Base-by-base conservation (phyloP, 257 asterid species). In the Solanum clarkiae region DNA sequence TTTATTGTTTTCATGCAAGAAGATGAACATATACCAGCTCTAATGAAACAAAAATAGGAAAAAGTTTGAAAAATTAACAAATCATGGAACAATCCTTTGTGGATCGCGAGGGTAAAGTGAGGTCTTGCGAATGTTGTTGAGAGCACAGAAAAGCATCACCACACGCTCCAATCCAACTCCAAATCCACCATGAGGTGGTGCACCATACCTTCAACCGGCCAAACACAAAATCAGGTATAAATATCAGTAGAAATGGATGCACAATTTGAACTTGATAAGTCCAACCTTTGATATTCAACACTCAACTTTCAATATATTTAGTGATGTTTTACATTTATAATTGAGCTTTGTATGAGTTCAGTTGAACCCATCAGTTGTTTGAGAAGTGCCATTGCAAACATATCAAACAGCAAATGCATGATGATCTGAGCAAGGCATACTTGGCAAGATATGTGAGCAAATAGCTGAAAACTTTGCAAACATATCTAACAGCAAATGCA, bases 121-220 rank as follows among this genome's bases (percentile, higher is more conserved):
- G 0, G 98, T 89, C 84, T 95, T 95, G 29, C 98, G 93, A 72
- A 95, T 94, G 89, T 95, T 95, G 91, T 95, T 91, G 7, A 95
- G 93, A 3, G 95, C 98, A 9, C 97, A 94, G 90, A 93, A 95
- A 56, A 95, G 95, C 98, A 95, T 95, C 82, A 93, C 98, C 79
- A 94, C 97, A 0, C 98, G 93, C 92, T 95, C 98, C 90, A 93
- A 86, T 77, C 98, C 98, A n/a, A 90, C 98, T 85, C 98, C 98
- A 84, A 95, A 95, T 75, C 98, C 98, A 81, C 98, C 98, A 53
- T 95, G 98, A 42, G 92, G 96, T 7, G 98, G 97, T 20, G 96
- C 94, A 3, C 98, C 98, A 20, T 91, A 94, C 90, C 98, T 94
- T 59, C 40, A 45, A 44, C 40, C n/a, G 18, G 57, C 20, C 15